Evolutionary conservation across 2,329 filamentous ascomycete genomes (phyloP).

Genomic region (Pseudogymnoascus sp.): DNA sequence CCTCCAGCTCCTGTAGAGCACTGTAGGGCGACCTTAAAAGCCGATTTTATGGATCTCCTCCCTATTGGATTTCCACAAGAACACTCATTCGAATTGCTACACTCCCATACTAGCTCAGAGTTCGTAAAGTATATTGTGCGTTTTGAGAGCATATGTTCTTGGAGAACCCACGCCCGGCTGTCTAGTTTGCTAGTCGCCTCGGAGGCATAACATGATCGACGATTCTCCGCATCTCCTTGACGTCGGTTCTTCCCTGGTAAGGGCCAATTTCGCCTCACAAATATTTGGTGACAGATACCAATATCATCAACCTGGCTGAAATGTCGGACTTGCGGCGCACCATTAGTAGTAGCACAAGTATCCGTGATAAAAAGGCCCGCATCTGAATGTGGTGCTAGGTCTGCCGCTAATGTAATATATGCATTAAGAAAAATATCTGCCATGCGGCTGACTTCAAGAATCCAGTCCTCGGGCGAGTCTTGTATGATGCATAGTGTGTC

Average conservation of each 20-base stretch:
- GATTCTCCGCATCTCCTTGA: background rate
- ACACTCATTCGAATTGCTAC: constrained; percentile 6
- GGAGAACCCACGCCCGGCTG: constrained; percentile 19
- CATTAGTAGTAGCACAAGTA: background rate
- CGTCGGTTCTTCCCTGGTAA: background rate
- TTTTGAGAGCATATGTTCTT: constrained; percentile 19
- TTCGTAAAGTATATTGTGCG: constrained; percentile 18
- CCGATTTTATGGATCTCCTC: constrained; percentile 11
- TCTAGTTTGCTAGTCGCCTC: constrained; percentile 21
- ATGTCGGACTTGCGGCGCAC: background rate
- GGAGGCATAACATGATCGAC: background rate
- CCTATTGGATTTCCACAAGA: constrained; percentile 8
- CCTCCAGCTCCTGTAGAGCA: constrained; percentile 9
- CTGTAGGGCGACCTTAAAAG: constrained; percentile 8
- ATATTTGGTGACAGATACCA: background rate
- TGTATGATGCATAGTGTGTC: background rate
- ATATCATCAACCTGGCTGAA: background rate
- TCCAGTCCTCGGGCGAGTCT: background rate
- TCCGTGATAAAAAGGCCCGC: background rate
- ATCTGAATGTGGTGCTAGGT: background rate
- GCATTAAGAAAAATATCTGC: background rate
- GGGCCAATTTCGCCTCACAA: background rate
- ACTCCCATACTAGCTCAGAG: constrained; percentile 20
- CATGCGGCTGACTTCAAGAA: background rate
- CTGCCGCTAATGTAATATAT: background rate